phyloP scores from a whole-genome alignment of 2,329 filamentous ascomycete species.

The Claviceps sp. region DNA sequence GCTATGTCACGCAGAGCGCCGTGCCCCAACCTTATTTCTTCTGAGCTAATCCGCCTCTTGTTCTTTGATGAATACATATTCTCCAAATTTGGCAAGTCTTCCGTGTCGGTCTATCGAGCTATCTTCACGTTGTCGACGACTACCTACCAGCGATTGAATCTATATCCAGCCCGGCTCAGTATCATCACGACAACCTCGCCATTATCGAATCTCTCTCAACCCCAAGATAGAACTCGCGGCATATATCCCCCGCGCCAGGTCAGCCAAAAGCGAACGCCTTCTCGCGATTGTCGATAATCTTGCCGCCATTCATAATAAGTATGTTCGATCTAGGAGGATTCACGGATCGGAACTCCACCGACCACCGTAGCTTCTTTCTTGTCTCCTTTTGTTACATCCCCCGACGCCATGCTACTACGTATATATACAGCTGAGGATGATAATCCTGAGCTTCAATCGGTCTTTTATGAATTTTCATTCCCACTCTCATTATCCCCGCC shows the following conservation, averaged over 20 bases:
- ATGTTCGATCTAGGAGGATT: background rate
- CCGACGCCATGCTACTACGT: background rate
- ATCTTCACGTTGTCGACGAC: background rate
- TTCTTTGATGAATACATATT: background rate
- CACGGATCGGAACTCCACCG: background rate
- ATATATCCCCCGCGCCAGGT: background rate
- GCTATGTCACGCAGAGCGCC: constrained; percentile 9
- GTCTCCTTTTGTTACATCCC: too few relatives aligned
- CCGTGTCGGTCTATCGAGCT: background rate
- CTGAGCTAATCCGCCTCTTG: constrained; percentile 4
- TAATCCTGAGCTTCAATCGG: too few relatives aligned
- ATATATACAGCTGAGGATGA: too few relatives aligned
- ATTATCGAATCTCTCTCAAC: background rate
- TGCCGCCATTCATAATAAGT: background rate
- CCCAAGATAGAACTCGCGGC: background rate
- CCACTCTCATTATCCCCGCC: too few relatives aligned
- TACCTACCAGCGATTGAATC: background rate
- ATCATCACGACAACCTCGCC: background rate
- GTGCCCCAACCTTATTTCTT: constrained; percentile 10
- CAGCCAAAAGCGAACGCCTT: background rate
- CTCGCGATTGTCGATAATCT: background rate
- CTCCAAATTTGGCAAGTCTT: background rate
- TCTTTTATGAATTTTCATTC: too few relatives aligned
- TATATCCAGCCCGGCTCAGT: too few relatives aligned
- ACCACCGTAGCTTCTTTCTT: background rate